These are phyloP conservation scores for Rhodotorula graminis DNA, from an alignment of 768 basidiomycete species.

Conservation along the genomic window DNA sequence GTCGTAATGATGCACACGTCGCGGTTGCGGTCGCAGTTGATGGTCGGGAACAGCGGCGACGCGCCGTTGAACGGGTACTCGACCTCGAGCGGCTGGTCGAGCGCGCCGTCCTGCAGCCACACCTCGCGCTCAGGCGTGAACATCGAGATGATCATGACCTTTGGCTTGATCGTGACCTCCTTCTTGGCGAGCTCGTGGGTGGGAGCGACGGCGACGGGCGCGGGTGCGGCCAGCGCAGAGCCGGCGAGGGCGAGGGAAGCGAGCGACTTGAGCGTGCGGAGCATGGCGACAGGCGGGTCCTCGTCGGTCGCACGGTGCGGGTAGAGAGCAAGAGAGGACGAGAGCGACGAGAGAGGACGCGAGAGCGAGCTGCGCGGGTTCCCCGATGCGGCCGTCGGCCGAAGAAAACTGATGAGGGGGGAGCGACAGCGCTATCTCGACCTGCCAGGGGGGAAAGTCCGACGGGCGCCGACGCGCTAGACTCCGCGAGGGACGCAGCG, in stretches of 20 bases:
- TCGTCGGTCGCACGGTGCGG: too few species aligned
- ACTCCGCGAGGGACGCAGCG: too few species aligned
- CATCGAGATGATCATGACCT: conserved; percentile 43
- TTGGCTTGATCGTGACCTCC: conserved; percentile 30
- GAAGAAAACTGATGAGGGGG: too few species aligned
- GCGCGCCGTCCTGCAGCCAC: conserved; percentile 35
- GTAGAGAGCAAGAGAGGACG: neutral
- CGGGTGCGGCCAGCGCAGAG: conserved; percentile 12
- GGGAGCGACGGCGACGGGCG: neutral
- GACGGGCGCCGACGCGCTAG: too few species aligned
- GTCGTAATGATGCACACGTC: conserved; percentile 48
- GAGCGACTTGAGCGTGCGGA: conserved; percentile 3
- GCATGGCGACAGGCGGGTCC: neutral
- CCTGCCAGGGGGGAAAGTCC: too few species aligned
- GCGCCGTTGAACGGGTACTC: conserved; percentile 47
- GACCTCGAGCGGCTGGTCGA: conserved; percentile 42
- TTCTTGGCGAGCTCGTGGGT: neutral
- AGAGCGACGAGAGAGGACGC: too few species aligned
- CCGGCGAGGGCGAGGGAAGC: conserved; percentile 11
- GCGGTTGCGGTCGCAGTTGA: conserved; percentile 47
- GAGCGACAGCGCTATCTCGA: too few species aligned
- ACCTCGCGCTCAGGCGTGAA: conserved; percentile 43
- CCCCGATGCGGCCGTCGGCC: too few species aligned
- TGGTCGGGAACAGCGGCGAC: conserved; percentile 49
- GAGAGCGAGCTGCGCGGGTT: too few species aligned